Conservation (phyloP, 495 filamentous ascomycete genomes). For the Trichoderma virens region DNA sequence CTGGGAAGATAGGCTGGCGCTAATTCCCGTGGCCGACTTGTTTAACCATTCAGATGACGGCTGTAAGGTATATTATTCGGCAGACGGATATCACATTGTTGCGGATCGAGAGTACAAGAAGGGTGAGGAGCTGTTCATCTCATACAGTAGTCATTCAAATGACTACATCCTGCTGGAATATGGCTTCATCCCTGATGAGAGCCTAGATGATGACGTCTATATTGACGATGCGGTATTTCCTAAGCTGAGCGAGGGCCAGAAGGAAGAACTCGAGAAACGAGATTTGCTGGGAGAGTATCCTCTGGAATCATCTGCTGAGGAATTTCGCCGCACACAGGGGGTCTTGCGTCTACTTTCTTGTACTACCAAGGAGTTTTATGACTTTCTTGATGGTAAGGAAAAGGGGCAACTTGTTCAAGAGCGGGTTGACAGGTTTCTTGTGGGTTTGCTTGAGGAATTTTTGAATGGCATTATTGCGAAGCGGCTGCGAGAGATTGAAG, state of each 20-base stretch:
- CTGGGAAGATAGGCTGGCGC: constrained; percentile 55
- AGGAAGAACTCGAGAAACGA: background rate
- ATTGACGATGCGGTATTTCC: constrained; percentile 61
- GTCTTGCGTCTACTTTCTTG: background rate
- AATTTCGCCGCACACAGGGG: background rate
- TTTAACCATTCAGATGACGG: constrained; percentile 55
- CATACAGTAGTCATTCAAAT: constrained; percentile 72
- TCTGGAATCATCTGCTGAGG: background rate
- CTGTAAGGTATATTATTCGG: constrained; percentile 15
- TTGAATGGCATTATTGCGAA: background rate
- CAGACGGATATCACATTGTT: background rate
- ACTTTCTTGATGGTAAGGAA: background rate
- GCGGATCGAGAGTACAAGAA: background rate
- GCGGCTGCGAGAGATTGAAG: background rate
- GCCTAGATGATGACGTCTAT: constrained; percentile 57
- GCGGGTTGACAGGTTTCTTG: background rate
- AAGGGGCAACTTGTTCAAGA: background rate
- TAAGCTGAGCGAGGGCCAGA: constrained; percentile 3
- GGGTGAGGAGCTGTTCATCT: constrained; percentile 71
- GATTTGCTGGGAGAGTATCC: background rate
- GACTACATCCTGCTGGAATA: constrained; percentile 81
- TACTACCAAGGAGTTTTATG: background rate
- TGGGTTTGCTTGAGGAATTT: background rate
- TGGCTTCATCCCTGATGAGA: constrained; percentile 61
- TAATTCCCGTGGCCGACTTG: constrained; percentile 63